Evolutionary conservation across 2,329 filamentous ascomycete species (phyloP).

Genomic region (Nannizzia gypsea): DNA sequence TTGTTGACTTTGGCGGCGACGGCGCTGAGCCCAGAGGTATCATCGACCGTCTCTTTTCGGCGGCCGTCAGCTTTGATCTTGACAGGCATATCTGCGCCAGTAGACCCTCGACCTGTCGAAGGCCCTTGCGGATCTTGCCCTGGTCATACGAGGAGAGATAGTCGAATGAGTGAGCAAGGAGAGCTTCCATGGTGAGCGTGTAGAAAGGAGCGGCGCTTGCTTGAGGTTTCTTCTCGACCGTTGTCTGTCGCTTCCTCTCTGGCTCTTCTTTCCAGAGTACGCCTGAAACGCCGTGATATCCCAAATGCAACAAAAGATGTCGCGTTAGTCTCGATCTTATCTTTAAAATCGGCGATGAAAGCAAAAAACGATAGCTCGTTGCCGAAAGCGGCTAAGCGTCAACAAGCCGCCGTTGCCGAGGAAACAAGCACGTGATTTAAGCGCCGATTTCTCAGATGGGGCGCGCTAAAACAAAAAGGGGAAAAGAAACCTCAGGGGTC

Average conservation of each 20-base stretch:
- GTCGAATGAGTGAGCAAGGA: constrained; percentile 88
- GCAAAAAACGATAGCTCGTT: background rate
- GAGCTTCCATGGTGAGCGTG: constrained; percentile 59
- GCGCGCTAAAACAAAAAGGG: background rate
- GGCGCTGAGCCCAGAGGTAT: constrained; percentile 30
- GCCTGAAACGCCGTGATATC: no score
- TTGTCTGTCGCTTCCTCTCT: no score
- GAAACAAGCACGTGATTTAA: background rate
- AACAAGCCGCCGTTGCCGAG: constrained; percentile 4
- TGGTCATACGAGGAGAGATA: constrained; percentile 89
- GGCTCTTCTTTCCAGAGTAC: no score
- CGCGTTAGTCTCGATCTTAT: background rate
- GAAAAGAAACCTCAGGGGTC: background rate
- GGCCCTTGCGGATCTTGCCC: constrained; percentile 79
- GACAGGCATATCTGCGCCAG: constrained; percentile 89
- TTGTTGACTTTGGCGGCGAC: constrained; percentile 49
- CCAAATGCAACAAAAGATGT: background rate
- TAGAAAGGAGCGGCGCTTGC: background rate
- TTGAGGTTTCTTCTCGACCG: background rate
- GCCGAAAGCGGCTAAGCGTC: constrained; percentile 4
- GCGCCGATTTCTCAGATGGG: background rate
- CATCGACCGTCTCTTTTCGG: constrained; percentile 34
- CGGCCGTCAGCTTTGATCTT: constrained; percentile 27
- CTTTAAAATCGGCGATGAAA: background rate
- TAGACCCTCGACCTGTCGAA: constrained; percentile 86